Conservation (phyloP, 164 flowering plant species). For the Warburgia ugandensis region DNA sequence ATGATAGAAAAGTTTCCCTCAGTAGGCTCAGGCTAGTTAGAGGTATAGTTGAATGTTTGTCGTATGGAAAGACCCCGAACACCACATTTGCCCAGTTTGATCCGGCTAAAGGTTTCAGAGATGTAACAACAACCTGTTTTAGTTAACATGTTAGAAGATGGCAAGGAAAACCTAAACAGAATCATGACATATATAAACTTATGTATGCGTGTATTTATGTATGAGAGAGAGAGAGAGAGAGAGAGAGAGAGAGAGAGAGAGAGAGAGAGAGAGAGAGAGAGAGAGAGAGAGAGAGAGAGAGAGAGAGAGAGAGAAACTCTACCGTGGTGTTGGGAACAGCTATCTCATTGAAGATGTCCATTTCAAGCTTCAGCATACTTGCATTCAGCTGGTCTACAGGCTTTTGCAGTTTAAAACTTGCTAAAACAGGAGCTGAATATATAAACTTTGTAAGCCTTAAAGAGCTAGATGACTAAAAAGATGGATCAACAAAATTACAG, state of each 20-base stretch:
- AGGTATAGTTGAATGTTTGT: slow-evolving; percentile 29
- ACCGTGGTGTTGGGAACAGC: slow-evolving; percentile 35
- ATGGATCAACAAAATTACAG: not conserved
- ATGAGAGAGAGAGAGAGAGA: too few relatives aligned
- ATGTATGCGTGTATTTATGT: too few relatives aligned
- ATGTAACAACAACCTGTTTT: slow-evolving; percentile 64
- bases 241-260: too few relatives aligned
- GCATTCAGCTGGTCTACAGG: slow-evolving; percentile 49
- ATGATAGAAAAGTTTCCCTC: slow-evolving; percentile 32
- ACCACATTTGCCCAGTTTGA: slow-evolving; percentile 56
- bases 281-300: not conserved
- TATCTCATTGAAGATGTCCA: slow-evolving; percentile 59
- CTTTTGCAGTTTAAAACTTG: slow-evolving; percentile 53
- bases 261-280: too few relatives aligned
- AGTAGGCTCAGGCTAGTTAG: slow-evolving; percentile 48
- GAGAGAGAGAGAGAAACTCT: slow-evolving; percentile 2
- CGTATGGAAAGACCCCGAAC: slow-evolving; percentile 61
- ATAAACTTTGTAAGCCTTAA: slow-evolving; percentile 6
- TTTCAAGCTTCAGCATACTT: slow-evolving; percentile 43
- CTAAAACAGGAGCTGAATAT: slow-evolving; percentile 80
- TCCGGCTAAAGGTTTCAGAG: slow-evolving; percentile 38
- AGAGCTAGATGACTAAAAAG: too few relatives aligned
- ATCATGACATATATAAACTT: too few relatives aligned
- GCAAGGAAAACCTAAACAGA: too few relatives aligned
- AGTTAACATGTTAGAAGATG: slow-evolving; percentile 16